These are phyloP conservation scores for Boletus tylopilopsis DNA, from an alignment of 768 basidiomycete species.

Conservation along the genomic window DNA sequence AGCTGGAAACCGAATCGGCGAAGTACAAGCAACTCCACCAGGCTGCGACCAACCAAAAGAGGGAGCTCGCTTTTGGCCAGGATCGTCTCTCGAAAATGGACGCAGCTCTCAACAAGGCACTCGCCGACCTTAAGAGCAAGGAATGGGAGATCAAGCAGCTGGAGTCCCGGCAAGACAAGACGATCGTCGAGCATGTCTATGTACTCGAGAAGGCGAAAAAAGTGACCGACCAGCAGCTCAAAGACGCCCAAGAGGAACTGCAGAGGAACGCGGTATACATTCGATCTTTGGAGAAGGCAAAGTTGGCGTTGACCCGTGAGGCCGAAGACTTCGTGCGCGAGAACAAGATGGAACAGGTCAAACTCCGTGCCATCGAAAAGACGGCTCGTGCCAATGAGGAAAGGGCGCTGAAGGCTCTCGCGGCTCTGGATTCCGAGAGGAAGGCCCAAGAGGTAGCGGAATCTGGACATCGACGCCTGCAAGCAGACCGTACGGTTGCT, in stretches of 20 bases:
- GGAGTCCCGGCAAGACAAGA: slow-evolving; percentile 88
- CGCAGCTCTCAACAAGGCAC: slow-evolving; percentile 73
- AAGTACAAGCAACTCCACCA: slow-evolving; percentile 79
- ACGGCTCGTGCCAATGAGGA: slow-evolving; percentile 59
- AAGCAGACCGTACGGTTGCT: slow-evolving; percentile 52
- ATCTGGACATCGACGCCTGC: slow-evolving; percentile 53
- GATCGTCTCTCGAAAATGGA: slow-evolving; percentile 71
- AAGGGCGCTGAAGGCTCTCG: slow-evolving; percentile 48
- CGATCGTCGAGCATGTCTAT: slow-evolving; percentile 97
- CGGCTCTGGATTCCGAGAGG: slow-evolving; percentile 65
- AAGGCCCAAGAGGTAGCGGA: slow-evolving; percentile 64
- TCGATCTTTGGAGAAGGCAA: slow-evolving; percentile 83
- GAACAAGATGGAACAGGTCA: slow-evolving; percentile 65
- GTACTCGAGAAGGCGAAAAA: slow-evolving; percentile 95
- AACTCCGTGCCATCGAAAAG: slow-evolving; percentile 68
- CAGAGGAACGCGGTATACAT: slow-evolving; percentile 72
- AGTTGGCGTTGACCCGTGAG: slow-evolving; percentile 68
- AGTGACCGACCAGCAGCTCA: slow-evolving; percentile 87
- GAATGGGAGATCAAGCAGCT: slow-evolving; percentile 88
- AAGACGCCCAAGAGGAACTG: slow-evolving; percentile 74
- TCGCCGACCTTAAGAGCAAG: slow-evolving; percentile 73
- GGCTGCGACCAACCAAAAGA: slow-evolving; percentile 53
- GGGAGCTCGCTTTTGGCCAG: slow-evolving; percentile 65
- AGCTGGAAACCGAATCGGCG: slow-evolving; percentile 68
- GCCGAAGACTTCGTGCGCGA: slow-evolving; percentile 78